Conservation (phyloP, 768 basidiomycete genomes). For the Suillus sp. region DNA sequence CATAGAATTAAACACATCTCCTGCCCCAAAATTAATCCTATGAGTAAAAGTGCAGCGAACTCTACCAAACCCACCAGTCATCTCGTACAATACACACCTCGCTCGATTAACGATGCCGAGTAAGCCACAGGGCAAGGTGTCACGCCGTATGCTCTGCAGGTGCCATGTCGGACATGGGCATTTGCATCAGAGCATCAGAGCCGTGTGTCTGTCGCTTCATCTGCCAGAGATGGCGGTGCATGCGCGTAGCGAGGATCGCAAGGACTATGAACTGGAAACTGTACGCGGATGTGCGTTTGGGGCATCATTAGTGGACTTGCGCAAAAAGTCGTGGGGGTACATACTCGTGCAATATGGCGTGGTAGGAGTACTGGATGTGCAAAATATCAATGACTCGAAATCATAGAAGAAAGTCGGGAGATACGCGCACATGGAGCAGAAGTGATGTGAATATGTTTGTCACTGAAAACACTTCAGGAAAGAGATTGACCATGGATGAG, state of each 20-base stretch:
- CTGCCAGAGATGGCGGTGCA: not conserved
- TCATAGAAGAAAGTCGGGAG: not conserved
- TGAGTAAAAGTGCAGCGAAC: not conserved
- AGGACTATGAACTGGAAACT: not conserved
- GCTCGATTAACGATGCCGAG: not conserved
- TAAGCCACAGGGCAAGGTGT: not conserved
- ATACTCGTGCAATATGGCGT: not conserved
- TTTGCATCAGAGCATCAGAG: not conserved
- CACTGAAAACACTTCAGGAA: not conserved
- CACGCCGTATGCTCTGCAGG: not conserved
- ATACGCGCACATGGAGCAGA: not conserved
- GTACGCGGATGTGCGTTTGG: not conserved
- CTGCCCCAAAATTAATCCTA: not conserved
- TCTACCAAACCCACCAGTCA: not conserved
- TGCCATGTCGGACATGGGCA: not conserved
- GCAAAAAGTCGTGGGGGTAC: not conserved
- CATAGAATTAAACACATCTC: not conserved
- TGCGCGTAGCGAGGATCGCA: not conserved
- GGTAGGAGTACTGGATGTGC: not conserved
- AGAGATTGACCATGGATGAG: not conserved
- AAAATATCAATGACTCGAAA: not conserved
- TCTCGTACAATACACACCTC: not conserved
- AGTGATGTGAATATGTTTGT: not conserved
- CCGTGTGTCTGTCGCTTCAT: not conserved
- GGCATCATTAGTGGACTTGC: not conserved